phyloP scores from a whole-genome alignment of 2,329 filamentous ascomycete species.

The Gyromitra esculenta region DNA sequence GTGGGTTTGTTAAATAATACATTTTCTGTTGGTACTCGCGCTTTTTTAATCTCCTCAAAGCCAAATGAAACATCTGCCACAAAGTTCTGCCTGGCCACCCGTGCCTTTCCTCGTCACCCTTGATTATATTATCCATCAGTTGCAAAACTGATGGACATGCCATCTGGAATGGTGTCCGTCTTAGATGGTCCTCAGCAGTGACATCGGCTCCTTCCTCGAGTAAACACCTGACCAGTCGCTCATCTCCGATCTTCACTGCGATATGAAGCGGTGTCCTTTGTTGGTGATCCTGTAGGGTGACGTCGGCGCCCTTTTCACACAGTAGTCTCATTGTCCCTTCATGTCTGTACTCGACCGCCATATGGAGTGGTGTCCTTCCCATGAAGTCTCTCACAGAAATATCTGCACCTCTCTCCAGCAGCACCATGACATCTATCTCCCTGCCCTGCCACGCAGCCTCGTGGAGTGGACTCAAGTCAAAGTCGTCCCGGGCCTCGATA shows the following conservation, averaged over 20 bases:
- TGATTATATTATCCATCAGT: slow-evolving; percentile 4
- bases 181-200: slow-evolving; percentile 1
- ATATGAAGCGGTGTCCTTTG: slow-evolving; percentile 48
- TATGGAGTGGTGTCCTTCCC: slow-evolving; percentile 35
- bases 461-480: slow-evolving; percentile 28
- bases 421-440: slow-evolving; percentile 3
- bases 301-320: slow-evolving; percentile 27
- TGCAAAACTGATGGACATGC: background rate
- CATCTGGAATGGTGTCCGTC: slow-evolving; percentile 5
- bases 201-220: slow-evolving; percentile 6
- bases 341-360: slow-evolving; percentile 27
- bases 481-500: slow-evolving; percentile 13
- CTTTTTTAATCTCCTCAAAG: slow-evolving; percentile 14
- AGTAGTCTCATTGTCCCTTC: slow-evolving; percentile 7
- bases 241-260: slow-evolving; percentile 15
- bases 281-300: slow-evolving; percentile 20
- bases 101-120: slow-evolving; percentile 1
- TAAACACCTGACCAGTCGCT: background rate
- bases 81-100: slow-evolving; percentile 12
- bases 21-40: background rate
- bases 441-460: slow-evolving; percentile 22
- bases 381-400: slow-evolving; percentile 21
- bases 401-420: slow-evolving; percentile 11
- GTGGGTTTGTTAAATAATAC: background rate
- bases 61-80: slow-evolving; percentile 13